phyloP scores from a whole-genome alignment of 164 flowering plant genomes.

The Berberis thunbergii region DNA sequence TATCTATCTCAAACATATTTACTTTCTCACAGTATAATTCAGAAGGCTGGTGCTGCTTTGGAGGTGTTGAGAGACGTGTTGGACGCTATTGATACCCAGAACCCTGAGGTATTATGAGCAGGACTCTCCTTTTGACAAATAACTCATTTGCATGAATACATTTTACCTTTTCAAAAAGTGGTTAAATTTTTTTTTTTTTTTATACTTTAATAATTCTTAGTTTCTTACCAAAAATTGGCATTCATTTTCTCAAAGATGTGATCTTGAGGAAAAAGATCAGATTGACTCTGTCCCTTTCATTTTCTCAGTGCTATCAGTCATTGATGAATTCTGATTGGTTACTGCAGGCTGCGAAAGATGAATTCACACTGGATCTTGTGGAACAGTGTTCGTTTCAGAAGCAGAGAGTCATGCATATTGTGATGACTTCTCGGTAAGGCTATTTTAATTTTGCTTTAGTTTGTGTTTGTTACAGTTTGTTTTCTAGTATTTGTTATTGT shows the following conservation, averaged over 20 bases:
- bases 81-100: slow-evolving; percentile 57
- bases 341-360: slow-evolving; percentile 78
- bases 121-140: neutral
- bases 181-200: too few species aligned
- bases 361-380: slow-evolving; percentile 94
- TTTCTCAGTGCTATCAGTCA: too few species aligned
- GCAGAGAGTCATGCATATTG: slow-evolving; percentile 92
- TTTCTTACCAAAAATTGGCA: too few species aligned
- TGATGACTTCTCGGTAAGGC: slow-evolving; percentile 71
- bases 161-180: too few species aligned
- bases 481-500: neutral
- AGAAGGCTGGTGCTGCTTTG: slow-evolving; percentile 68
- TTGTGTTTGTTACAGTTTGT: neutral
- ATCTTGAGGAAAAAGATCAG: too few species aligned
- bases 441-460: neutral
- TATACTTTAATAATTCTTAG: too few species aligned
- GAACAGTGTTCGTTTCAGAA: slow-evolving; percentile 95
- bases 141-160: too few species aligned
- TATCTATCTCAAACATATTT: neutral
- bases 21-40: slow-evolving; percentile 53
- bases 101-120: slow-evolving; percentile 62
- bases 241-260: too few species aligned
- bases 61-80: slow-evolving; percentile 89
- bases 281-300: too few species aligned
- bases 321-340: neutral